phyloP scores from a whole-genome alignment of 768 basidiomycete species.

The Collybia mongolica region DNA sequence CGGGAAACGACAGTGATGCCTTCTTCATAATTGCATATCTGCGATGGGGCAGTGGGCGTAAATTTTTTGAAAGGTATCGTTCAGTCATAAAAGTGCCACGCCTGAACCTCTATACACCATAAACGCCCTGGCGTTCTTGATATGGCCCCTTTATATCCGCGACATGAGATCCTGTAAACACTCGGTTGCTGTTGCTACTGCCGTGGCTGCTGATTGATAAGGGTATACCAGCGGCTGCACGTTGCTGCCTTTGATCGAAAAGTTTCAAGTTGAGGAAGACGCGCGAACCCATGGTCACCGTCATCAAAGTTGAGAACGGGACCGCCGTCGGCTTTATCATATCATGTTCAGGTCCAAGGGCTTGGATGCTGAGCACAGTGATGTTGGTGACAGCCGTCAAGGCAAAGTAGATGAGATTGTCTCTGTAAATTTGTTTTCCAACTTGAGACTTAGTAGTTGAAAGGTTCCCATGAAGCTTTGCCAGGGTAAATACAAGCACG shows the following conservation, averaged over 20 bases:
- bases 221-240: not conserved
- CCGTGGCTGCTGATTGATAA: not conserved
- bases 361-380: slow-evolving; percentile 23
- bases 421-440: slow-evolving; percentile 25
- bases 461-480: slow-evolving; percentile 16
- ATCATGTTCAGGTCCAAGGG: slow-evolving; percentile 20
- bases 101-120: not conserved
- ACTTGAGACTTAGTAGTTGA: slow-evolving; percentile 19
- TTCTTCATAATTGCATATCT: not conserved
- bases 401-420: slow-evolving; percentile 26
- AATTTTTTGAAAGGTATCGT: not conserved
- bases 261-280: slow-evolving; percentile 30
- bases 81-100: not conserved
- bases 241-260: slow-evolving; percentile 2
- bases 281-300: slow-evolving; percentile 29
- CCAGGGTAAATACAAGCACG: slow-evolving; percentile 21
- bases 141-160: not conserved
- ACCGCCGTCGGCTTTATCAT: slow-evolving; percentile 25
- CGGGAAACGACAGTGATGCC: not conserved
- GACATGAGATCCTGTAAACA: not conserved
- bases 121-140: not conserved
- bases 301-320: slow-evolving; percentile 26
- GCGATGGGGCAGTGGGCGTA: not conserved
- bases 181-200: not conserved
- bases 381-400: slow-evolving; percentile 24